Evolutionary conservation across 768 basidiomycete genomes (phyloP), one percentile per base, ranked within the genome.

Genomic region (Boletellus emodensis): DNA sequence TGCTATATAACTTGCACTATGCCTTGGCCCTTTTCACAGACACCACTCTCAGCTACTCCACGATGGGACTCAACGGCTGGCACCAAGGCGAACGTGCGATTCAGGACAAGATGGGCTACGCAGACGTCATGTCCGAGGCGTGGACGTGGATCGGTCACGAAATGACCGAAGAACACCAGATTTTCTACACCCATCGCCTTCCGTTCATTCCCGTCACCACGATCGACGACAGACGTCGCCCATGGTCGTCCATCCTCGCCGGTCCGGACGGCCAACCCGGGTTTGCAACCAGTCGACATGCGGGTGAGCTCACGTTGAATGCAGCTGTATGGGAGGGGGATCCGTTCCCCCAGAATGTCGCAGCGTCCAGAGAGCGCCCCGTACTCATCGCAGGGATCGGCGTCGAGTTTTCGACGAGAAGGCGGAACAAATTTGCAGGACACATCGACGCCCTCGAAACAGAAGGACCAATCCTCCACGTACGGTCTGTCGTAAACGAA

Each of bases 341-440:
- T 39, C 84, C 84, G 2, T 64, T 84, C 13, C 36, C 66, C 26
- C 63, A 72, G 40, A 78, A 74, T 47, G 52, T 69, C 11, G 18
- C 40, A 10, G 24, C 46, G 6, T 34, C 54, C 13, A 49, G 6
- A 12, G 40, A 33, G 1, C 13, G 17, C 4, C 54, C 58, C 1
- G 65, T 67, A 52, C 62, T 82, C 18, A 68, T 81, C 15, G 81
- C 81, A 4, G 83, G 84, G 0, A 79, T 85, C 36, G 84, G 83
- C 1, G 72, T 85, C 41, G 80, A 85, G 50, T 75, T 82, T 44
- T 66, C 75, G 30, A 84, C 81, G 3, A 65, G 84, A 18, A 62
- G 80, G 54, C 72, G 84, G 48, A 83, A 82, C 56, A 85, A 85
- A 61, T 79, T 85, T 52, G 83, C 82, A 0, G 84, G 84, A 14